Conservation (phyloP, 345 rosid genomes). For the Bruguiera parviflora region DNA sequence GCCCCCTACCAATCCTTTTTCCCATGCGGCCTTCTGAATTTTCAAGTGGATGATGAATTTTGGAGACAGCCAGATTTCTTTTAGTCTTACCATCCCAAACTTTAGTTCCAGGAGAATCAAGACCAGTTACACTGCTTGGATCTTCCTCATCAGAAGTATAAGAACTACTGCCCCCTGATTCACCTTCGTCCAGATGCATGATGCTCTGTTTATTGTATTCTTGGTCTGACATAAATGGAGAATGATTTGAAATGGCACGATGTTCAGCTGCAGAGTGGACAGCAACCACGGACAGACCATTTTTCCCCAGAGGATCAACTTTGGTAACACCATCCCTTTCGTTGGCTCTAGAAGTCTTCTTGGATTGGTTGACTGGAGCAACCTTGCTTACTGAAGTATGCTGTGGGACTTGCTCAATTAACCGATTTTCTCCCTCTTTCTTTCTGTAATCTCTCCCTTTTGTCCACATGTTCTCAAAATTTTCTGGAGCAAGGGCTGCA, state of each 20-base stretch:
- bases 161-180: slow-evolving; percentile 56
- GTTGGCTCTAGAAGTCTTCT: slow-evolving; percentile 25
- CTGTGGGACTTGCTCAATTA: slow-evolving; percentile 39
- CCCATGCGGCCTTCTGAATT: slow-evolving; percentile 42
- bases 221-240: slow-evolving; percentile 36
- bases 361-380: slow-evolving; percentile 23
- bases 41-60: slow-evolving; percentile 97
- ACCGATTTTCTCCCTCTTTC: slow-evolving; percentile 45
- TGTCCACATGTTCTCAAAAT: slow-evolving; percentile 96
- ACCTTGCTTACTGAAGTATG: slow-evolving; percentile 35
- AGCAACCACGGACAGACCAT: slow-evolving; percentile 20
- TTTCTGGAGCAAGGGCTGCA: slow-evolving; percentile 87
- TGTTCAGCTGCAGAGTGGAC: slow-evolving; percentile 20
- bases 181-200: slow-evolving; percentile 33
- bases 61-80: slow-evolving; percentile 63
- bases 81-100: slow-evolving; percentile 96
- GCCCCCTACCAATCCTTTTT: slow-evolving; percentile 52
- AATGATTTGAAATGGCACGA: slow-evolving; percentile 27
- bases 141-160: slow-evolving; percentile 85
- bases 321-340: slow-evolving; percentile 30
- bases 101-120: slow-evolving; percentile 84
- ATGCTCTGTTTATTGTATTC: slow-evolving; percentile 50
- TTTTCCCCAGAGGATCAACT: slow-evolving; percentile 21
- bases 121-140: slow-evolving; percentile 57
- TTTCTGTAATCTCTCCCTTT: slow-evolving; percentile 84